These are phyloP conservation scores for Dimargaris cristalligena DNA, from an alignment of 192 early-diverging fungal species.

Conservation along the genomic window DNA sequence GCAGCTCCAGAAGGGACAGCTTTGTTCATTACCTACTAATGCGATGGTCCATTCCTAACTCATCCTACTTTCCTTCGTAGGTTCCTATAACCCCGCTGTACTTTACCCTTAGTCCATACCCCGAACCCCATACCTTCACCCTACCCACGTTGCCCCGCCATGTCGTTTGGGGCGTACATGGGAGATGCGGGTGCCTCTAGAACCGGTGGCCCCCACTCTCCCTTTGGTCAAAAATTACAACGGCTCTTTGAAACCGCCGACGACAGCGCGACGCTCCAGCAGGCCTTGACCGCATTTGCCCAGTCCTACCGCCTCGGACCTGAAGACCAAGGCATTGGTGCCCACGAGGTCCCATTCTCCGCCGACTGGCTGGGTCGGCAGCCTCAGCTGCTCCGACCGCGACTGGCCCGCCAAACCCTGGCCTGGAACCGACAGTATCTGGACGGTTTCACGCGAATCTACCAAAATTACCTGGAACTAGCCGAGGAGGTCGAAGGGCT, in stretches of 20 bases:
- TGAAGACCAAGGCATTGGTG: background rate
- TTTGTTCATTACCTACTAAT: too few species aligned
- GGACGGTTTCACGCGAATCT: background rate
- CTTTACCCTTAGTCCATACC: too few species aligned
- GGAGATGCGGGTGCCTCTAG: too few species aligned
- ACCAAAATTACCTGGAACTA: background rate
- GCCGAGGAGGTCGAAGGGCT: background rate
- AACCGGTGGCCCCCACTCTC: background rate
- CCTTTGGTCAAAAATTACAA: background rate
- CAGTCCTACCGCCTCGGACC: background rate
- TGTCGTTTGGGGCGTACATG: too few species aligned
- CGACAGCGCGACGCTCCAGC: background rate
- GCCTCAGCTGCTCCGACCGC: background rate
- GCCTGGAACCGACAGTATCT: background rate
- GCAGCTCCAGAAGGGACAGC: too few species aligned
- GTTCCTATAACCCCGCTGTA: too few species aligned
- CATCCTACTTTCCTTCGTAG: too few species aligned
- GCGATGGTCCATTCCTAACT: too few species aligned
- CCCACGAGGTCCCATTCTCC: constrained; percentile 17
- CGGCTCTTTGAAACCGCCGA: background rate
- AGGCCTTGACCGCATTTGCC: background rate
- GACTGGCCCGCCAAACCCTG: background rate
- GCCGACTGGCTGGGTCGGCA: background rate
- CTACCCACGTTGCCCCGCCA: too few species aligned
- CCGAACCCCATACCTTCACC: too few species aligned